Evolutionary conservation across 73 alveolate genomes (phyloP).

Genomic region (Tetrahymena thermophila): DNA sequence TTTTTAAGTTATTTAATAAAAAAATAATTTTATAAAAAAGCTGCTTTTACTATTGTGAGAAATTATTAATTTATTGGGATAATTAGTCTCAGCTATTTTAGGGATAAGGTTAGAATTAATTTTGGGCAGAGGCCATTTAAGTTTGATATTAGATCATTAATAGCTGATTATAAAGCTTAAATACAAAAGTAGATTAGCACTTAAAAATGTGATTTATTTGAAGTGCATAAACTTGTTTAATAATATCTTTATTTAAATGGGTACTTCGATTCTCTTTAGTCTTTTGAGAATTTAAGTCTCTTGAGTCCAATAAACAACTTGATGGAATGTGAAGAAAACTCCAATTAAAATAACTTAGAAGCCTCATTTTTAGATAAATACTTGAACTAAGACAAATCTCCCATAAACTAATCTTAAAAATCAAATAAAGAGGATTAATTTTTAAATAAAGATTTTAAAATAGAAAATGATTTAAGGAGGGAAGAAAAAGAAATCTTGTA

Average conservation of each 20-base stretch:
- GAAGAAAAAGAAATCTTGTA: background rate
- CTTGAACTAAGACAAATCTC: background rate
- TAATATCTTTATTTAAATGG: background rate
- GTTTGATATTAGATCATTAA: background rate
- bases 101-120: background rate
- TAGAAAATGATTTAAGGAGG: background rate
- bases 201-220: background rate
- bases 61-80: background rate
- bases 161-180: background rate
- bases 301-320: background rate
- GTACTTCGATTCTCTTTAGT: background rate
- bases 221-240: background rate
- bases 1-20: no score
- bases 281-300: background rate
- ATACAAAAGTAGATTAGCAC: background rate
- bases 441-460: background rate
- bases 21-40: background rate
- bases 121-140: background rate
- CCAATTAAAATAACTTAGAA: background rate
- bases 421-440: background rate
- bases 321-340: background rate
- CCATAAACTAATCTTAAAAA: no score
- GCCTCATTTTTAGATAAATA: background rate
- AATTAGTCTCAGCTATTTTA: background rate
- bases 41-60: background rate